A percentile compares a stretch with the other conserved stretches of the same genome.
phyloP scores from a whole-genome alignment of 169 alveolate species.

The Plasmodium cynomolgi region DNA sequence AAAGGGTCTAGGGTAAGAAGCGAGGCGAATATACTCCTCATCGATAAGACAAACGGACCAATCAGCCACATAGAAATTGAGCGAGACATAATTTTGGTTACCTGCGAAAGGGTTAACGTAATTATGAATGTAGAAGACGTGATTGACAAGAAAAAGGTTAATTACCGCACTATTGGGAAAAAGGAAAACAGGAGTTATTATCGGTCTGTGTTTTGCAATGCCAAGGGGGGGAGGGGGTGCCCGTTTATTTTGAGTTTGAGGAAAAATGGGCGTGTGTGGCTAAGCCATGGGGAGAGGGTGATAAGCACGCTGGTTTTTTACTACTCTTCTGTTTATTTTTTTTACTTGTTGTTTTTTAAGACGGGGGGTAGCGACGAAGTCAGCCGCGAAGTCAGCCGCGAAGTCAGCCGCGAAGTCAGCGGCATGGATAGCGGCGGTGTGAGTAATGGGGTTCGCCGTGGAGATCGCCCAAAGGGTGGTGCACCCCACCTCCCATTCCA shows the following conservation, averaged over 20 bases:
- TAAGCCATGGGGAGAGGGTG: slow-evolving; percentile 51
- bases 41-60: slow-evolving; percentile 56
- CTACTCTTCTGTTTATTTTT: slow-evolving; percentile 46
- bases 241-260: slow-evolving; percentile 53
- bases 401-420: neutral
- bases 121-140: slow-evolving; percentile 29
- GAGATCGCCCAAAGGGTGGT: neutral
- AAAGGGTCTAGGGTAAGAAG: slow-evolving; percentile 1
- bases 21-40: slow-evolving; percentile 1
- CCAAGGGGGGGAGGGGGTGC: slow-evolving; percentile 3
- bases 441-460: neutral
- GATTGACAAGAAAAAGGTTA: slow-evolving; percentile 1
- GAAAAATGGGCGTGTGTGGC: slow-evolving; percentile 69
- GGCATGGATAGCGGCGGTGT: neutral
- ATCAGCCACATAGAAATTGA: slow-evolving; percentile 44
- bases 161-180: slow-evolving; percentile 29
- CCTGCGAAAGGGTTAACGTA: slow-evolving; percentile 46
- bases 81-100: slow-evolving; percentile 24
- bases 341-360: slow-evolving; percentile 45
- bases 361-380: neutral
- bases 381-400: neutral
- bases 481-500: neutral
- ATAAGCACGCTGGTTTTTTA: slow-evolving; percentile 58
- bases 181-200: slow-evolving; percentile 34
- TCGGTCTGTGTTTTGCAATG: slow-evolving; percentile 41